Conservation (phyloP, 805 yeast genomes). For the Monosporozyma solicola region DNA sequence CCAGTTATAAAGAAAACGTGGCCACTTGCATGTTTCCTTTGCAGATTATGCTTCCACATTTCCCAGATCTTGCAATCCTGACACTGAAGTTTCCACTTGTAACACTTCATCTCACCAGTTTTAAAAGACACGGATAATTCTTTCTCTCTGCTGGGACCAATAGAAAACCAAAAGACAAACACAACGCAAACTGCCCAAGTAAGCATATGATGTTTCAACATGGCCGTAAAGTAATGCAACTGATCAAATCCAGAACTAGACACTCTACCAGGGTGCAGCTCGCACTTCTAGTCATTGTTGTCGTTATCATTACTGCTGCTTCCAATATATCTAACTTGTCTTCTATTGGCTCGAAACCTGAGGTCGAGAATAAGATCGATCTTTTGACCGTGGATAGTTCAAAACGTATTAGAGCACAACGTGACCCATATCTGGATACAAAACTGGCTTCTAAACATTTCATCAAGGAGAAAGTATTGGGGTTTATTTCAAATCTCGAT, state of each 20-base stretch:
- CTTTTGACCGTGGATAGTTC: conserved; percentile 8
- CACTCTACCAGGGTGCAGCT: background rate
- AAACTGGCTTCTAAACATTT: conserved; percentile 3
- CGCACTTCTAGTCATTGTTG: background rate
- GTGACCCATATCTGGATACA: conserved; percentile 4
- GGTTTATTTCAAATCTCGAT: conserved; percentile 11
- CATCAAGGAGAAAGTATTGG: conserved; percentile 3
- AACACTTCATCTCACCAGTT: no score
- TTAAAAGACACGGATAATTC: no score
- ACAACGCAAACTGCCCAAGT: no score
- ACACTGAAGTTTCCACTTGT: no score
- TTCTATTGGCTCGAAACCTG: background rate
- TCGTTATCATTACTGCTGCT: background rate
- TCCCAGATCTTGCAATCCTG: no score
- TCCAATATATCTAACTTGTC: background rate
- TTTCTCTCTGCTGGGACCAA: no score
- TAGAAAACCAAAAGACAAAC: no score
- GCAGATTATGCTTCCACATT: no score
- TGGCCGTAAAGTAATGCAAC: background rate
- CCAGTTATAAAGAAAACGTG: no score
- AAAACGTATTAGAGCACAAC: conserved; percentile 3
- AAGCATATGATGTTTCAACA: background rate
- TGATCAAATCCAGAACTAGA: background rate
- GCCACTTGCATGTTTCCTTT: no score
- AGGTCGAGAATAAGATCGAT: conserved; percentile 5